Evolutionary conservation across 257 asterid genomes (phyloP), one percentile per base, ranked within the genome.

Genomic region (Ajuga chamaepitys): DNA sequence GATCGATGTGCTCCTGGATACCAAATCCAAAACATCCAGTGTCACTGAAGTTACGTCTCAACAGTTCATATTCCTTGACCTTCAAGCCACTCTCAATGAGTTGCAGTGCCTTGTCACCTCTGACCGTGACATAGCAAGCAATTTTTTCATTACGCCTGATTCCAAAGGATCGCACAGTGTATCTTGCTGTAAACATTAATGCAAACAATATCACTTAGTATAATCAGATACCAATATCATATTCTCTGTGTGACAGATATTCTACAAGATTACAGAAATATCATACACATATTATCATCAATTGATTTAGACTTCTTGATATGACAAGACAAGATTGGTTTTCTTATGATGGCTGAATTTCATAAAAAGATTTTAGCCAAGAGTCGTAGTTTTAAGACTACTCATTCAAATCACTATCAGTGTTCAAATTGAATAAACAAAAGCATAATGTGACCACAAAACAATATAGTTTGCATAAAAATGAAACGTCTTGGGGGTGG

Each of bases 101-200:
- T 51, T 77, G 82, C 82, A 77, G 69, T 44, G 82, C 82, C 76
- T 77, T 77, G 0, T 77, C 82, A 64, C 82, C 82, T 68, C 82
- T 73, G 62, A 77, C 82, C 0, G 83, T 78, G 48, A 78, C 80
- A 5, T 78, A 71, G 83, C 83, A 78, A 1, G 83, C 83, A 56
- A 78, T 78, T 20, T 78, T 78, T 25, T 78, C 83, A 70, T 78
- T 78, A 50, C 83, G 75, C 24, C 83, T 67, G 67, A 78, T 78
- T 61, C 83, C 83, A 67, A 78, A 78, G n/a, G 83, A 78, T 5
- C 83, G 72, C n/a, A 78, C 83, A 34, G 83, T 78, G 72, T 78
- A 78, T 61, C 83, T 57, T 22, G 83, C 83, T 78, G 76, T 14
- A 45, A 44, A 24, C 53, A 66, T 56, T 41, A 7, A 41, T 5